Evolutionary conservation across 2,329 filamentous ascomycete species (phyloP).

Genomic region (Paradendryphiella salina): DNA sequence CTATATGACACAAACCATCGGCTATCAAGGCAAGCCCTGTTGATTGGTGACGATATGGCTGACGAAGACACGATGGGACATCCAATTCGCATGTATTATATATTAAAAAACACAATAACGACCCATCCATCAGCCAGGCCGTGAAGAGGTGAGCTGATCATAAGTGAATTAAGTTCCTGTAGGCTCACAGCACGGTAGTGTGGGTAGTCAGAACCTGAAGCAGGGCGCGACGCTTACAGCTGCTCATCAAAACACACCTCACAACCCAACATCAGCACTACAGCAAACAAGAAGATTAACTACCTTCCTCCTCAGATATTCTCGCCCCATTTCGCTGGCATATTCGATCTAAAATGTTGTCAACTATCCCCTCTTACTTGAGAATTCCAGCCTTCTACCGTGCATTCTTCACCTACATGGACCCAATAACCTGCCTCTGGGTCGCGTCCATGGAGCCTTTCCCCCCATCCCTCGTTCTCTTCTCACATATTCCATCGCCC

Average conservation of each 20-base stretch:
- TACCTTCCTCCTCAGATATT: not conserved
- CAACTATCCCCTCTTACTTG: conserved; percentile 1
- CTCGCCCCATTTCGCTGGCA: no score
- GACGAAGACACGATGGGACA: not conserved
- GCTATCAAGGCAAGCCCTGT: not conserved
- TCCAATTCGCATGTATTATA: not conserved
- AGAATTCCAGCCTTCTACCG: conserved; percentile 25
- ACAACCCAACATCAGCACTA: not conserved
- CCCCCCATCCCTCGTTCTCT: conserved; percentile 24
- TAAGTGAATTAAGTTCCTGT: conserved; percentile 1
- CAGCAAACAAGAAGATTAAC: not conserved
- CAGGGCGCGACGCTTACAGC: not conserved
- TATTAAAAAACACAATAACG: not conserved
- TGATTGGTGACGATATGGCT: not conserved
- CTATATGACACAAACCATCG: not conserved
- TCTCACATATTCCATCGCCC: conserved; percentile 23
- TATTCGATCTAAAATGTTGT: not conserved
- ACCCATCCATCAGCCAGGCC: not conserved
- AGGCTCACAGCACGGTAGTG: not conserved
- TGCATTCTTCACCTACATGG: conserved; percentile 35
- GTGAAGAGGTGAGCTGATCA: not conserved
- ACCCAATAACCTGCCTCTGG: conserved; percentile 33
- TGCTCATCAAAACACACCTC: not conserved
- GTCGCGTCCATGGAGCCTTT: conserved; percentile 38
- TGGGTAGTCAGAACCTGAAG: not conserved